These are phyloP conservation scores for Fraxinus americana DNA, from an alignment of 257 asterid species.

Conservation along the genomic window DNA sequence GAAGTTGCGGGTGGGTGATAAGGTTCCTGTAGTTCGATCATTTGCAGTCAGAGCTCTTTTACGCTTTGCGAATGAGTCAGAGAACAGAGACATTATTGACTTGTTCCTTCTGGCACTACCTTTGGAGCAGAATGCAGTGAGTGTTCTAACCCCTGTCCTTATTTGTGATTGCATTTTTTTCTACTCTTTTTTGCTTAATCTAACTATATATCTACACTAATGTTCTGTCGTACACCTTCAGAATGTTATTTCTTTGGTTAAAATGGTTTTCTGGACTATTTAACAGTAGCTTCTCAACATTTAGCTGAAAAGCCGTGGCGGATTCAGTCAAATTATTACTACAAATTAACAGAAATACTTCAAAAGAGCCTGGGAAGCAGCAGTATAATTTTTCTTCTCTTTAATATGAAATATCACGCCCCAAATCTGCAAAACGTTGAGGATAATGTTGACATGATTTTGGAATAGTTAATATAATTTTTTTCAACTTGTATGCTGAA, in stretches of 20 bases:
- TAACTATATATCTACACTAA: neutral
- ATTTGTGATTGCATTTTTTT: constrained; percentile 7
- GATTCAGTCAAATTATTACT: neutral
- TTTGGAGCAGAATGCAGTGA: constrained; percentile 75
- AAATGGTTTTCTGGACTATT: neutral
- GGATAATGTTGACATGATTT: neutral
- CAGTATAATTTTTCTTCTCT: neutral
- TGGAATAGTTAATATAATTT: neutral
- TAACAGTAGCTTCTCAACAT: neutral
- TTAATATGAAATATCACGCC: neutral
- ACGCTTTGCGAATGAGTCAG: constrained; percentile 78
- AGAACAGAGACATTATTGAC: constrained; percentile 75
- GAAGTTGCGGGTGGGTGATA: constrained; percentile 75
- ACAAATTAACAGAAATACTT: constrained; percentile 4
- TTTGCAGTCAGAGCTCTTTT: constrained; percentile 90
- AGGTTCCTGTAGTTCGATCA: constrained; percentile 73
- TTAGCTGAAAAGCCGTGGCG: neutral
- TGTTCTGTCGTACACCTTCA: constrained; percentile 7
- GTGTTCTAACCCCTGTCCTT: constrained; percentile 14
- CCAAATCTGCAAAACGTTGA: neutral
- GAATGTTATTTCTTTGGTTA: constrained; percentile 7
- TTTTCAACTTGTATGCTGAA: neutral
- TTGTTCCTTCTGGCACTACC: constrained; percentile 70
- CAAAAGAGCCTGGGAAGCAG: neutral
- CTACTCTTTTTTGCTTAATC: neutral